Conservation (phyloP, 2,329 filamentous ascomycete species). For the Penicillium rolfsii region DNA sequence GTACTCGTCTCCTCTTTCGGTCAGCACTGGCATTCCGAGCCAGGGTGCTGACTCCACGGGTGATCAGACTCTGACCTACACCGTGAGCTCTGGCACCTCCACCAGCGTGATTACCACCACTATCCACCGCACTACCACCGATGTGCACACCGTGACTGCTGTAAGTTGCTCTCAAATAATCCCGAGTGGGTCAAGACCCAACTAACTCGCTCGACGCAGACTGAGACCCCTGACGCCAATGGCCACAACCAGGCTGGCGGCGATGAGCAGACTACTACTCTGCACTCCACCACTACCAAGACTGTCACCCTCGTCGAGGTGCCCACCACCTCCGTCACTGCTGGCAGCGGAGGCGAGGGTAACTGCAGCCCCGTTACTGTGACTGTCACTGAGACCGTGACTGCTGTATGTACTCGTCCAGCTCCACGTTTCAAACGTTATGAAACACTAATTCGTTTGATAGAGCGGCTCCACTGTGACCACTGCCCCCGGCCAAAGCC, state of each 20-base stretch:
- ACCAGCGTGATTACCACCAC: conserved; percentile 45
- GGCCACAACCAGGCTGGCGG: conserved; percentile 19
- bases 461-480: conserved; percentile 14
- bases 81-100: conserved; percentile 41
- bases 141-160: conserved; percentile 32
- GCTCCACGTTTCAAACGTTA: neutral
- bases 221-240: conserved; percentile 15
- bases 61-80: conserved; percentile 45
- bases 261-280: conserved; percentile 33
- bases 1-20: conserved; percentile 22
- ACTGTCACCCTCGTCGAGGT: conserved; percentile 32
- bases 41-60: conserved; percentile 22
- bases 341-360: conserved; percentile 13
- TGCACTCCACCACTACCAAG: conserved; percentile 37
- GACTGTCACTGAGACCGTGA: conserved; percentile 43
- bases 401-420: conserved; percentile 36
- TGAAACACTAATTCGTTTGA: neutral
- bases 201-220: neutral
- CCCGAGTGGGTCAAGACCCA: neutral
- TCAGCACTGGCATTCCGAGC: conserved; percentile 29
- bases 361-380: conserved; percentile 30
- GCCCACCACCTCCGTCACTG: conserved; percentile 20
- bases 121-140: conserved; percentile 39
- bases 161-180: conserved; percentile 23
- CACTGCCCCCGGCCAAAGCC: conserved; percentile 13